Base-by-base conservation (phyloP, 2,329 filamentous ascomycete genomes). In the Trichophyton schoenleinii region DNA sequence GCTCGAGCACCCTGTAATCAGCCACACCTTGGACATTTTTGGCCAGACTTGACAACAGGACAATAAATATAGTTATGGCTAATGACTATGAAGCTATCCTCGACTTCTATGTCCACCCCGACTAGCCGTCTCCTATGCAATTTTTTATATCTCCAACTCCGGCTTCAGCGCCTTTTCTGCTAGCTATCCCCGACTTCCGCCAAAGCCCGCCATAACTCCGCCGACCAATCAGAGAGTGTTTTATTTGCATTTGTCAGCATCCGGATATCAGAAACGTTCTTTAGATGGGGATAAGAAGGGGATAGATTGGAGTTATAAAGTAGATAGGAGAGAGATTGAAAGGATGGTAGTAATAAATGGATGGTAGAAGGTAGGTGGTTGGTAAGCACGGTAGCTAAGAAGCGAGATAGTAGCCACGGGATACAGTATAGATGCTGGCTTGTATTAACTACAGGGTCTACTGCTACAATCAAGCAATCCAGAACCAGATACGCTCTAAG, bases 1-100 rank as follows among this genome's bases (percentile, higher is more conserved):
- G 28, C 67, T 69, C 6, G 70, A 72, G 57, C 67, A 70, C 41
- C 72, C 71, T 15, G 71, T 73, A 46, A 74, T 69, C 44, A 73
- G 65, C 70, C 71, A 74, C 57, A 73, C 68, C 42, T 48, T 44
- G 3, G 57, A 31, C 57, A 59, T 59, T 38, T 38, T 38, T 13
- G 3, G 9, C 34, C 34, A 3, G 34, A 38, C 34, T 13, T 25
- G 18, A 52, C 22, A 8, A 28, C 28, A 44, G 5, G 13, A 18
- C 13, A 18, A 44, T 44, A 15, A 18, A 15, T 44, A n/a, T 44
- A 18, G 6, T 7, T n/a, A 7, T 18, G 3, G 41, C n/a, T 2
- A 42, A 44, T n/a, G n/a, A n/a, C 6, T 44, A 44, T 6, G 15
- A n/a, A n/a, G 8, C 41, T 44, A n/a, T 44, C 41, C 2, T 44